Base-by-base conservation (phyloP, 169 alveolate genomes). In the Cryptosporidium bovis region DNA sequence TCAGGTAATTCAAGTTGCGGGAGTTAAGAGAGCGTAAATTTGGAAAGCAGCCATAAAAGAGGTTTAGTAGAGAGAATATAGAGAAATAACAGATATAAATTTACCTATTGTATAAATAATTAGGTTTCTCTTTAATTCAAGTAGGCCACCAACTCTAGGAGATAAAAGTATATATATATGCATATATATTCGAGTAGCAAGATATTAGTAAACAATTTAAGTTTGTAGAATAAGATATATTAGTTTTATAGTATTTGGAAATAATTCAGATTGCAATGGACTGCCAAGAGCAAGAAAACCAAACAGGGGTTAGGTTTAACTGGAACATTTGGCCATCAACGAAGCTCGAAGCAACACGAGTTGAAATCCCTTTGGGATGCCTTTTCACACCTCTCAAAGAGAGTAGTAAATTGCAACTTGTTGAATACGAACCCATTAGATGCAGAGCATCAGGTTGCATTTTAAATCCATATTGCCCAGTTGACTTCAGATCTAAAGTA, bases 251-350 rank as follows among this genome's bases (percentile, higher is more conserved):
- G 29, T n/a, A 13, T 53, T 13, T 53, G 64, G 0, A 6, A 13
- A 20, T 12, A 16, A 40, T 40, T 40, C 10, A 40, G 10, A 8
- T 40, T 8, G 46, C 62, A 15, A 94, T 93, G 95, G 96, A 94
- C 51, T 91, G 90, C 48, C 94, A 90, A 68, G 91, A 91, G 68
- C 95, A 92, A 65, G 98, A 95, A 90, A 91, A 92, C 58, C 93
- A 92, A 62, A 96, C 97, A 77, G 99, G 99, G 27, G 93, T 98
- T 60, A 95, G 99, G 62, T 96, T 97, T 93, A 95, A 98, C 66
- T 98, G 99, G 99, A 97, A 97, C 71, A 93, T 96, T 46, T 96
- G 99, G 97, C 99, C 99, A 10, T 93, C 98, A 55, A 96, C 98
- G 55, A 96, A 96, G 64, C 95, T 94, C 24, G 98, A 97, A 82